phyloP scores from a whole-genome alignment of 352 stramenopile species.

The Nothophytophthora sp. region DNA sequence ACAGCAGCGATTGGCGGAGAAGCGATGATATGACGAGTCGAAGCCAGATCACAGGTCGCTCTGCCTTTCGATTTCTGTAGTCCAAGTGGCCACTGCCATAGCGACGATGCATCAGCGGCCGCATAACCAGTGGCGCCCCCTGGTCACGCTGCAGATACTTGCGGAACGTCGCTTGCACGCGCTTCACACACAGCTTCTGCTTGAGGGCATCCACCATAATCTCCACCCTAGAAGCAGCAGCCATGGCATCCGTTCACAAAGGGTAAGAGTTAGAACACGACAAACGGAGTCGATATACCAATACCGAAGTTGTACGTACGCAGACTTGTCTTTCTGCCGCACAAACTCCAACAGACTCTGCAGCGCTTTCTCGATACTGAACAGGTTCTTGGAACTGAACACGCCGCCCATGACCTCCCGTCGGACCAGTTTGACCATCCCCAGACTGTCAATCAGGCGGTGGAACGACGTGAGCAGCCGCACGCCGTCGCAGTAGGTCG shows the following conservation, averaged over 20 bases:
- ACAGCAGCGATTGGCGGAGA: constrained; percentile 44
- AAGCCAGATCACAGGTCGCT: constrained; percentile 63
- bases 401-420: constrained; percentile 53
- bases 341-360: constrained; percentile 61
- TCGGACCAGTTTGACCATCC: constrained; percentile 51
- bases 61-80: constrained; percentile 31
- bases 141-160: constrained; percentile 62
- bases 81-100: constrained; percentile 41
- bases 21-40: constrained; percentile 58
- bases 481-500: constrained; percentile 50
- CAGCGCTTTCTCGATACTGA: constrained; percentile 68
- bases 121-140: constrained; percentile 73
- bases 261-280: background rate
- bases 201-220: constrained; percentile 67
- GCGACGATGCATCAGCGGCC: constrained; percentile 63
- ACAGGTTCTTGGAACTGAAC: constrained; percentile 59
- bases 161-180: constrained; percentile 73
- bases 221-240: constrained; percentile 36
- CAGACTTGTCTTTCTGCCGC: constrained; percentile 59
- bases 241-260: background rate
- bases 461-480: constrained; percentile 61
- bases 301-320: constrained; percentile 31
- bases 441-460: constrained; percentile 50
- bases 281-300: no score
- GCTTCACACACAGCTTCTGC: constrained; percentile 71